Evolutionary conservation across 176 grass and related monocot genomes (phyloP), one percentile per base, ranked within the genome.

Genomic region (Chloris gayana): DNA sequence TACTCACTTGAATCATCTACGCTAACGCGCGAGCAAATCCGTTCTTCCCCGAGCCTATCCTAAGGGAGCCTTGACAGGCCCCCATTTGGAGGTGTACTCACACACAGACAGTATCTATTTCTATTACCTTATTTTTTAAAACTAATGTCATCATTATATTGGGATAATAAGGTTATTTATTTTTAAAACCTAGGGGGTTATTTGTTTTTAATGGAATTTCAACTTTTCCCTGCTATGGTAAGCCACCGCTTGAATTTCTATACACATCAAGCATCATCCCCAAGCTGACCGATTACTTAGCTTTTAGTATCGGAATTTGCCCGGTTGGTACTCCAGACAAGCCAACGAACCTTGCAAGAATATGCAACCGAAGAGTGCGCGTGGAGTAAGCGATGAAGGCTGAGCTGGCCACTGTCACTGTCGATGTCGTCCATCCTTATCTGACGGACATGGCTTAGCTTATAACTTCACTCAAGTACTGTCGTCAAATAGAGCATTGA

Each of bases 271-370:
- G 7, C 51, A 56, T 19, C 51, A 18, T 57, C 22, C 19, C 54
- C 54, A n/a, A 57, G 54, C 54, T 24, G 9, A 24, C 22, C 54
- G 2, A 10, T 7, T 21, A 2, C 54, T n/a, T 24, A 24, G 6
- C 35, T 24, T 21, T 57, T 54, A 45, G 9, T 13, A 13, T 10
- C 7, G 0, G 51, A 5, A 7, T 54, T 37, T 74, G 35, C 54
- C 21, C 34, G 51, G 32, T 33, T 57, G 69, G 15, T 24, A 4
- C 21, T 59, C 22, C 14, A 56, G 44, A 47, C 15, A 13, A 71
- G 42, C 24, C 27, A 72, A 51, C 45, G 27, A 78, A 42, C 29
- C 76, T 78, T 78, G 75, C 75, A 78, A 50, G 61, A 34, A 19
- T 17, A 34, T 6, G 61, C 60, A 65, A 78, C 75, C 39, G 1